Evolutionary conservation across 441 rosid genomes (phyloP), one percentile per base, ranked within the genome.

Genomic region (Brassica balearica): DNA sequence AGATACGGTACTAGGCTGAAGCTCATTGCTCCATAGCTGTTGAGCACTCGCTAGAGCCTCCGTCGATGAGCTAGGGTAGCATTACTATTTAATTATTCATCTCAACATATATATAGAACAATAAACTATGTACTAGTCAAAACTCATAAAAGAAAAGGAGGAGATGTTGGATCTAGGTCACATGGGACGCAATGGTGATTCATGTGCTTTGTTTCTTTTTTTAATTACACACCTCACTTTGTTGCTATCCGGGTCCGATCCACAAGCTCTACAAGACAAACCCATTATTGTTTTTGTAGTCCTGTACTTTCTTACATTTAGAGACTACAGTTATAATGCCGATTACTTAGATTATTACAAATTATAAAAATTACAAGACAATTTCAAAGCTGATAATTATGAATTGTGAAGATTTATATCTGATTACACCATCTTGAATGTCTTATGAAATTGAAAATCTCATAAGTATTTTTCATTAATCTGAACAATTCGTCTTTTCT

Each of bases 131-230:
- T 10, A 43, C 51, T 10, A 9, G n/a, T 11, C 53, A 46, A 46
- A 46, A 46, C 14, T 46, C 53, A 12, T 46, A 11, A 3, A 12
- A 46, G 53, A 11, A 46, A 46, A 46, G 53, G 53, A 46, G 53
- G 53, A 46, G 53, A 46, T 46, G 53, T 46, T 46, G 53, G 53
- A 46, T 46, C 53, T 46, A 53, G 2, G 74, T 76, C 79, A 76
- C 74, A 62, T 76, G 73, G 73, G 72, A 14, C 14, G 8, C 62
- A 27, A 53, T 5, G 41, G 61, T 25, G 61, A 32, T 41, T 76
- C 79, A 76, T 68, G 79, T 76, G 79, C 69, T 60, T 17, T 59
- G 62, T 75, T 68, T 5, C 17, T 34, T 63, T 17, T 29, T 56
- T 12, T 29, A 32, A 7, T 38, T 74, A 32, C 38, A 32, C 38